A percentile compares a stretch with the other conserved stretches of the same genome.
Conservation (phyloP, 257 asterid species). For the Paulownia fortunei region DNA sequence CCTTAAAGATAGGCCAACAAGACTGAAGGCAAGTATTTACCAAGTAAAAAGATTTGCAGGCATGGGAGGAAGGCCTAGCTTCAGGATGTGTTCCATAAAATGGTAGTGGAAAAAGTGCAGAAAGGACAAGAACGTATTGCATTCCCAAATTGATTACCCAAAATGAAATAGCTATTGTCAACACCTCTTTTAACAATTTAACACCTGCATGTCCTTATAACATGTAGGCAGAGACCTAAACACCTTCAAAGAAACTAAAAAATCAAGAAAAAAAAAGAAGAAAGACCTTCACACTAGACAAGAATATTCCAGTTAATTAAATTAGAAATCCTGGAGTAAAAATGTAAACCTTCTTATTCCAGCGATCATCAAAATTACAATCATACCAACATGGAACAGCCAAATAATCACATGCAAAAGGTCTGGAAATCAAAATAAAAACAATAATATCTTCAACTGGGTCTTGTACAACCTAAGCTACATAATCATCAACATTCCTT, state of each 20-base stretch:
- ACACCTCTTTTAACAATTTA: constrained; percentile 6
- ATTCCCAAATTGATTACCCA: constrained; percentile 14
- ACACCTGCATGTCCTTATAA: constrained; percentile 6
- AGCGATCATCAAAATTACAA: constrained; percentile 11
- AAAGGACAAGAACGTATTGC: neutral
- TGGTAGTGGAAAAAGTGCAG: neutral
- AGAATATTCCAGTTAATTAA: neutral
- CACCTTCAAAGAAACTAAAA: neutral
- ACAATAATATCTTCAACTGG: neutral
- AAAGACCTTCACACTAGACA: constrained; percentile 16
- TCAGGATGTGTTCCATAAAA: neutral
- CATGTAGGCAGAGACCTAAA: neutral
- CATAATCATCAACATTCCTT: neutral
- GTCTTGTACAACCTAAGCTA: constrained; percentile 5
- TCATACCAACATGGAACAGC: constrained; percentile 31
- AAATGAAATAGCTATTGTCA: constrained; percentile 5
- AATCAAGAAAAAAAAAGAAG: neutral
- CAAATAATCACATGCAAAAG: constrained; percentile 26
- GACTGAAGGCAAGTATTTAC: neutral
- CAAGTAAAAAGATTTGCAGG: neutral
- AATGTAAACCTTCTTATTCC: neutral
- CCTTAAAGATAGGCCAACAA: neutral
- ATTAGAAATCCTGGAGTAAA: neutral
- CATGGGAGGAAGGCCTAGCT: neutral
- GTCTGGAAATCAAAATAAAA: neutral